These are phyloP conservation scores for Astrephomene gubernaculifera DNA, from an alignment of 139 green algal genomes.

Conservation along the genomic window DNA sequence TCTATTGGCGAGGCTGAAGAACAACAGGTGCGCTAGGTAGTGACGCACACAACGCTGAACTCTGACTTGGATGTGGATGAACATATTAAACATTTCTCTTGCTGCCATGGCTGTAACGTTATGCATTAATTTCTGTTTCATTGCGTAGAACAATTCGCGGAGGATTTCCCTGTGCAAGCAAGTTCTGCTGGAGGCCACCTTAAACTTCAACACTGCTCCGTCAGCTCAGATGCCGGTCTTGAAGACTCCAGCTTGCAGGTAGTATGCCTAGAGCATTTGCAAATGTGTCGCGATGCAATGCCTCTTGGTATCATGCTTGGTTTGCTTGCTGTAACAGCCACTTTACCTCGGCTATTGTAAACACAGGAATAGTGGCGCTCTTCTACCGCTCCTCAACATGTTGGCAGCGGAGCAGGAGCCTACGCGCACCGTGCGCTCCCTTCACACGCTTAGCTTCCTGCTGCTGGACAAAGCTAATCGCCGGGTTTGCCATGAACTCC, in stretches of 20 bases:
- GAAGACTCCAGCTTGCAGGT: slow-evolving; percentile 29
- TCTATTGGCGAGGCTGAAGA: slow-evolving; percentile 4
- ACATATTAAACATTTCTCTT: too few species aligned
- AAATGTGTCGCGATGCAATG: too few species aligned
- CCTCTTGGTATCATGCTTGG: too few species aligned
- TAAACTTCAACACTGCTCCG: not conserved
- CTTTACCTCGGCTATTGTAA: too few species aligned
- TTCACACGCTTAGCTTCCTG: slow-evolving; percentile 49
- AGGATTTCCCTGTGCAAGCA: slow-evolving; percentile 27
- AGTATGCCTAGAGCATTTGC: too few species aligned
- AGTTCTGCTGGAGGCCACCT: slow-evolving; percentile 3
- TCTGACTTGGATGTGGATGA: too few species aligned
- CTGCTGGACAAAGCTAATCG: slow-evolving; percentile 47
- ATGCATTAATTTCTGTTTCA: not conserved
- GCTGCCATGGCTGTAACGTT: too few species aligned
- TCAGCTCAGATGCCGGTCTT: not conserved
- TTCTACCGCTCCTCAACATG: slow-evolving; percentile 44
- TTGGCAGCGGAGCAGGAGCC: slow-evolving; percentile 15
- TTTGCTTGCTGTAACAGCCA: too few species aligned
- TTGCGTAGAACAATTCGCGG: not conserved
- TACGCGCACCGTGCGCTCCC: not conserved
- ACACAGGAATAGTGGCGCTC: slow-evolving; percentile 47
- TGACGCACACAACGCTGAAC: too few species aligned
- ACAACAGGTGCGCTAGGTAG: not conserved
- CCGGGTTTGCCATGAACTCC: slow-evolving; percentile 27